phyloP scores from a whole-genome alignment of 2,329 filamentous ascomycete genomes.

The Colletotrichum navitas region DNA sequence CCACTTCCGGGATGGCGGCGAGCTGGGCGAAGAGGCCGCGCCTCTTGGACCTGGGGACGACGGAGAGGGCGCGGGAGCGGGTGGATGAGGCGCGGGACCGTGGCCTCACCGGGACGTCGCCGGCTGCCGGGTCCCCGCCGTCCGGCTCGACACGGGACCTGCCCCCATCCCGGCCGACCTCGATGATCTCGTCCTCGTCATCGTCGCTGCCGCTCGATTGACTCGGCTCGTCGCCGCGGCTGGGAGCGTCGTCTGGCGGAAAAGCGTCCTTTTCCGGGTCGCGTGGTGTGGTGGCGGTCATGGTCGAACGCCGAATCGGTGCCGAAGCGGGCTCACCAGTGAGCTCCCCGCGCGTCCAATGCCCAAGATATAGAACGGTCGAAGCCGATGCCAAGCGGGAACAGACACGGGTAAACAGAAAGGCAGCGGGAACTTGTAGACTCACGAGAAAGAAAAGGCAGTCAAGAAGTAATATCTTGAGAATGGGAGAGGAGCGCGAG shows the following conservation, averaged over 20 bases:
- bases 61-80: slow-evolving; percentile 52
- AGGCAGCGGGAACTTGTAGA: neutral
- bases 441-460: neutral
- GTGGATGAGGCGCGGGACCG: slow-evolving; percentile 55
- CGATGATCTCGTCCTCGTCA: slow-evolving; percentile 31
- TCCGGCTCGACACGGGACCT: slow-evolving; percentile 26
- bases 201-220: slow-evolving; percentile 30
- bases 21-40: slow-evolving; percentile 80
- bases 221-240: slow-evolving; percentile 24
- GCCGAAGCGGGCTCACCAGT: slow-evolving; percentile 14
- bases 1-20: slow-evolving; percentile 82
- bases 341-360: neutral
- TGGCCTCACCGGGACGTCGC: slow-evolving; percentile 38
- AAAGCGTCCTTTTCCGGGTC: slow-evolving; percentile 39
- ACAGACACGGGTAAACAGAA: neutral
- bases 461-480: slow-evolving; percentile 21
- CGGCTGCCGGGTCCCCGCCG: slow-evolving; percentile 22
- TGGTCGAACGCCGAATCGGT: slow-evolving; percentile 31
- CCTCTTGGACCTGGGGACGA: slow-evolving; percentile 63
- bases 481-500: slow-evolving; percentile 10
- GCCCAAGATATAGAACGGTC: neutral
- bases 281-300: slow-evolving; percentile 25
- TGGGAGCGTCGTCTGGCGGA: slow-evolving; percentile 20
- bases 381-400: neutral
- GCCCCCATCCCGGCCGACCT: slow-evolving; percentile 20